Base-by-base conservation (phyloP, 2,329 filamentous ascomycete species). In the Microdochium bolleyi region DNA sequence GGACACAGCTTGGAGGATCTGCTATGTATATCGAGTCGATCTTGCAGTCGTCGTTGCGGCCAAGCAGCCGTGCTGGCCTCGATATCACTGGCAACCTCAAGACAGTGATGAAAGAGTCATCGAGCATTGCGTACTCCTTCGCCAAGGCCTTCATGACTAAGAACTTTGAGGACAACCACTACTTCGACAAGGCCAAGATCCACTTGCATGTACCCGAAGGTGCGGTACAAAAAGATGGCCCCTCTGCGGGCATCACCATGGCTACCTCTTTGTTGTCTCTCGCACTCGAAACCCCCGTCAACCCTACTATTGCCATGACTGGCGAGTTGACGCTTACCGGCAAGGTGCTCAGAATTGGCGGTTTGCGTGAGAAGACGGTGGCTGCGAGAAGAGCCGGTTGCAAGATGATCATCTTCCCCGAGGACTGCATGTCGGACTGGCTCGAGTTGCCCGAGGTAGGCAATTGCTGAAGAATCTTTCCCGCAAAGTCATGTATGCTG, bases 11-110 rank as follows among this genome's bases (percentile, higher is more conserved):
- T 82, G 94, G 94, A 56, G 94, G 94, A 55, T 90, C 94, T 3
- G 94, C 94, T 51, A 85, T 99, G 67, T 99, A 99, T 70, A 89
- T 99, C 54, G 94, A 99, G 72, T 95, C 92, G 1, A 97, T 99
- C 57, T 75, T 99, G 51, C 92, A 99, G 67, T 88, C 85, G 55
- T 83, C 88, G 0, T 79, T 97, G 49, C 83, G 83, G 11, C 78
- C 85, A 25, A 79, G 80, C 54, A 92, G 89, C 24, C 80, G 87
- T 19, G 87, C 92, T 7, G 83, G 87, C 19, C 77, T 99, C 46
- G 89, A 96, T 64, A 91, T 92, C 55, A 99, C 94, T 0, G 94
- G 94, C 54, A 97, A 97, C 66, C 79, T 99, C 49, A 94, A 96
- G 74, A 83, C 83, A 16, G 94, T 99, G 38, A 99, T 99, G 95